A percentile compares a stretch with the other conserved stretches of the same genome.
Conservation (phyloP, 2,329 filamentous ascomycete genomes). For the Neoascochyta sp. region DNA sequence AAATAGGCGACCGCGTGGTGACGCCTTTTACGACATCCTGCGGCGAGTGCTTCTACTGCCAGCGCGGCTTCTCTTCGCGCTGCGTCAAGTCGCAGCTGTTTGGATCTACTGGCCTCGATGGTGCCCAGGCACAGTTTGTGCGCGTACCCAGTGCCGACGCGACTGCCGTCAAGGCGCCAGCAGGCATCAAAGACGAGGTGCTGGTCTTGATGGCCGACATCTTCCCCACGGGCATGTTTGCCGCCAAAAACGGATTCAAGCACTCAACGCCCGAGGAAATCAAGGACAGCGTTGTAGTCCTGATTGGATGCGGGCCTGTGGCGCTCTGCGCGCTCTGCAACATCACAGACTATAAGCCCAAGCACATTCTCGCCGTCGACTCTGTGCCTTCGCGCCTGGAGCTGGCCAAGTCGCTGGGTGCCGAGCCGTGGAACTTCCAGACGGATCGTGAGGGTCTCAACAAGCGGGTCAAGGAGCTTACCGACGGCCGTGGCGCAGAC, state of each 20-base stretch:
- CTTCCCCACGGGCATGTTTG: slow-evolving; percentile 80
- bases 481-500: slow-evolving; percentile 78
- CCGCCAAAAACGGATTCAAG: slow-evolving; percentile 72
- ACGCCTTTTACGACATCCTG: slow-evolving; percentile 67
- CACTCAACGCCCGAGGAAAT: slow-evolving; percentile 57
- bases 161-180: slow-evolving; percentile 71
- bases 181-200: slow-evolving; percentile 67
- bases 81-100: slow-evolving; percentile 70
- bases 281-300: slow-evolving; percentile 65
- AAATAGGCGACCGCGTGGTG: slow-evolving; percentile 74
- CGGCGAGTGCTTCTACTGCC: slow-evolving; percentile 80
- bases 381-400: slow-evolving; percentile 71
- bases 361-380: slow-evolving; percentile 74
- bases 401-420: slow-evolving; percentile 69
- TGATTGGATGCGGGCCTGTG: slow-evolving; percentile 77
- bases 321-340: slow-evolving; percentile 80
- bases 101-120: slow-evolving; percentile 66
- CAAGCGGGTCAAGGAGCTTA: slow-evolving; percentile 68
- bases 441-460: slow-evolving; percentile 63
- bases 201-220: slow-evolving; percentile 90
- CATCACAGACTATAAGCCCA: slow-evolving; percentile 70
- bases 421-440: slow-evolving; percentile 77
- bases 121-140: slow-evolving; percentile 76
- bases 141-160: slow-evolving; percentile 72
- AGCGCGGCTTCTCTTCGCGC: slow-evolving; percentile 69